phyloP scores from a whole-genome alignment of 257 asterid genomes.

The Solanum piurae region DNA sequence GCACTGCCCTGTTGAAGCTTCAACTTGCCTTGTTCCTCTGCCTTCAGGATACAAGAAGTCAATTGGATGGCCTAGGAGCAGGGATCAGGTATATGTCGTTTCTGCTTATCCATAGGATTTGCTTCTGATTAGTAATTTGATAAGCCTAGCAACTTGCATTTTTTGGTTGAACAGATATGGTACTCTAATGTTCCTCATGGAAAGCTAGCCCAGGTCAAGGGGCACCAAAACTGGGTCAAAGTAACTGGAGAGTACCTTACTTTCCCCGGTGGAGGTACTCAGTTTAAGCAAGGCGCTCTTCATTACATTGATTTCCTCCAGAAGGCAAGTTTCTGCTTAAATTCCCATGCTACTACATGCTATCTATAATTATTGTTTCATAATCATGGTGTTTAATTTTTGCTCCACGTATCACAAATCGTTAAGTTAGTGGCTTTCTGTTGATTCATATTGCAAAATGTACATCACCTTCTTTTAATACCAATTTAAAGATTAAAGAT shows the following conservation, averaged over 20 bases:
- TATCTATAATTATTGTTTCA: not conserved
- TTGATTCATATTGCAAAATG: not conserved
- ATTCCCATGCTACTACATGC: not conserved
- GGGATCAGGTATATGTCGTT: slow-evolving; percentile 10
- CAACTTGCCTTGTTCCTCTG: slow-evolving; percentile 15
- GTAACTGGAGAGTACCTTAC: slow-evolving; percentile 13
- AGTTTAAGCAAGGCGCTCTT: slow-evolving; percentile 14
- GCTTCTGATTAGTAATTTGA: not conserved
- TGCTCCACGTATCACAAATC: not conserved
- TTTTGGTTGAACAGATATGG: slow-evolving; percentile 12
- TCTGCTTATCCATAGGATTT: not conserved
- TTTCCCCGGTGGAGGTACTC: slow-evolving; percentile 20
- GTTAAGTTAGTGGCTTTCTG: not conserved
- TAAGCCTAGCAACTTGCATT: not conserved
- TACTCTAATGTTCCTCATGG: slow-evolving; percentile 17
- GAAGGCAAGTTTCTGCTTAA: not conserved
- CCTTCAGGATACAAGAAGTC: slow-evolving; percentile 15
- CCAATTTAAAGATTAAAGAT: not conserved
- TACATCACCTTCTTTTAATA: not conserved
- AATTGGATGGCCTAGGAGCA: slow-evolving; percentile 17
- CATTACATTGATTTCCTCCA: slow-evolving; percentile 17
- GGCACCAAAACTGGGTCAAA: slow-evolving; percentile 22
- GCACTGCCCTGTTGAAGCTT: slow-evolving; percentile 11
- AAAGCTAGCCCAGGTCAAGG: slow-evolving; percentile 11
- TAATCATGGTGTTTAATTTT: not conserved